These are phyloP conservation scores for Mycena filopes DNA, from an alignment of 768 basidiomycete species.

Conservation along the genomic window DNA sequence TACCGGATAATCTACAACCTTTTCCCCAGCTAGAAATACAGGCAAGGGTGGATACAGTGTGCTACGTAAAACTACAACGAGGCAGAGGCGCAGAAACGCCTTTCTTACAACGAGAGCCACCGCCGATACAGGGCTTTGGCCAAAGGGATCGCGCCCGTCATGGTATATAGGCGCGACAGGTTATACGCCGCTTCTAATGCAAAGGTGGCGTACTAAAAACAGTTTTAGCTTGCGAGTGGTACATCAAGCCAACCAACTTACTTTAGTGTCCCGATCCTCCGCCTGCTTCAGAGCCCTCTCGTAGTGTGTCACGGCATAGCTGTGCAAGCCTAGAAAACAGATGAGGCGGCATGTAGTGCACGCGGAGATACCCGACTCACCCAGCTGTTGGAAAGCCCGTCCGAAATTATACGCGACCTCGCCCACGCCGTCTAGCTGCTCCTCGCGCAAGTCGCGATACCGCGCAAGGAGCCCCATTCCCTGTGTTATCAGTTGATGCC, in stretches of 20 bases:
- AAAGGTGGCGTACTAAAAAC: conserved; percentile 63
- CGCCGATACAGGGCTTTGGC: conserved; percentile 64
- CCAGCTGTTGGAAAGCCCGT: conserved; percentile 22
- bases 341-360: background rate
- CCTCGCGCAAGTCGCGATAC: conserved; percentile 15
- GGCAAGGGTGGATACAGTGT: conserved; percentile 18
- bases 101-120: conserved; percentile 68
- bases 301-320: conserved; percentile 75
- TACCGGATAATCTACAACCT: conserved; percentile 19
- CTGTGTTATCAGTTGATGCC: conserved; percentile 80
- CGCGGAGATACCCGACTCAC: background rate
- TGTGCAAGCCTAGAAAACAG: conserved; percentile 61
- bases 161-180: conserved; percentile 69
- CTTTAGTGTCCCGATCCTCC: conserved; percentile 39
- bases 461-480: conserved; percentile 79
- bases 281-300: conserved; percentile 62
- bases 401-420: conserved; percentile 22
- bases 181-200: conserved; percentile 77
- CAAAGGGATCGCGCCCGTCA: conserved; percentile 63
- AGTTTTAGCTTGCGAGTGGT: conserved; percentile 50
- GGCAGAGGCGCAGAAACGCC: no score
- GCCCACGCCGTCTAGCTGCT: conserved; percentile 11
- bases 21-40: conserved; percentile 54
- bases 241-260: conserved; percentile 45
- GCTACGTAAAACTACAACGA: conserved; percentile 43